A percentile compares a stretch with the other conserved stretches of the same genome.
Evolutionary conservation across 208 protist species (phyloP).

Genomic region (Trichomonas gallinae): DNA sequence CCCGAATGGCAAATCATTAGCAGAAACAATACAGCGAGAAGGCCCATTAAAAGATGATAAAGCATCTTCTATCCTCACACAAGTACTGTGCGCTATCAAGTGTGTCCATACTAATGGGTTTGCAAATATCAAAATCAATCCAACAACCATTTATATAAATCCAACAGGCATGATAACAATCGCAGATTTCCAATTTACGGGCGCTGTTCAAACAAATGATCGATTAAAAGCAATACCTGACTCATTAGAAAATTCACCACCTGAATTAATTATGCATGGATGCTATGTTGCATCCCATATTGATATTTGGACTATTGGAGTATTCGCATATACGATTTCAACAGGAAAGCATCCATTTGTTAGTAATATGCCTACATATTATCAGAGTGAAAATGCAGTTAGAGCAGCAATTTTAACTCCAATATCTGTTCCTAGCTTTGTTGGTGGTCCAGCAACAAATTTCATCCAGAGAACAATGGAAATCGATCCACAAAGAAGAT

Average conservation of each 20-base stretch:
- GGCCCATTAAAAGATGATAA: background rate
- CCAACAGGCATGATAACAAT: background rate
- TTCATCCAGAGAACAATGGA: background rate
- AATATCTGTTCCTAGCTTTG: background rate
- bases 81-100: background rate
- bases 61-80: background rate
- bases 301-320: background rate
- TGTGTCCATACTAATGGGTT: background rate
- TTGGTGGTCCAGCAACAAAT: background rate
- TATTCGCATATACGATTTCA: background rate
- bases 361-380: background rate
- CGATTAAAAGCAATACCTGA: background rate
- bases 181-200: background rate
- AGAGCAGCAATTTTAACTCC: background rate
- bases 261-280: background rate
- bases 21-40: background rate
- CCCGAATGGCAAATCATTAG: background rate
- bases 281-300: background rate
- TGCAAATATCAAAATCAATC: background rate
- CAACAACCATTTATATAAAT: background rate
- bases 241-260: background rate
- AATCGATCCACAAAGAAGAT: background rate
- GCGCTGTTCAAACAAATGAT: background rate
- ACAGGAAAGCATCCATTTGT: background rate
- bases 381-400: background rate